These are phyloP conservation scores for Tetraselmis striata DNA, from an alignment of 139 green algal species.

Conservation along the genomic window DNA sequence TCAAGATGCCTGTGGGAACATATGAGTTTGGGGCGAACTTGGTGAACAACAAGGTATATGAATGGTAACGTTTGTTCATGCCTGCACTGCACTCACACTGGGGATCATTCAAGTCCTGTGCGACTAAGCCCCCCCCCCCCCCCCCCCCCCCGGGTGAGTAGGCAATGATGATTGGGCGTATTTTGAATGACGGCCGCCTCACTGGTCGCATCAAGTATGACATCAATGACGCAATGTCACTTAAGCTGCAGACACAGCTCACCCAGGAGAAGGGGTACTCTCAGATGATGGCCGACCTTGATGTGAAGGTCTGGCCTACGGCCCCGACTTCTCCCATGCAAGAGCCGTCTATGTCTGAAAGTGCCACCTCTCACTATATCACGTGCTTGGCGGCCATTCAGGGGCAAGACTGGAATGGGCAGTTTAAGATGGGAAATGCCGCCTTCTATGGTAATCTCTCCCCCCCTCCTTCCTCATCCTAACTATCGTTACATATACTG, in stretches of 20 bases:
- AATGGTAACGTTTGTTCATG: background rate
- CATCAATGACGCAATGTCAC: conserved; percentile 55
- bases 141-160: too few species aligned
- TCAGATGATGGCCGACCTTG: conserved; percentile 50
- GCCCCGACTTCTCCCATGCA: too few species aligned
- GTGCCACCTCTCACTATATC: too few species aligned
- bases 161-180: background rate
- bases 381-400: too few species aligned
- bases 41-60: conserved; percentile 61
- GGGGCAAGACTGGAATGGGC: conserved; percentile 89
- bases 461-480: too few species aligned
- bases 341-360: too few species aligned
- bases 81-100: too few species aligned
- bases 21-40: conserved; percentile 99
- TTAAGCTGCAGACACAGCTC: conserved; percentile 85
- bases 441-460: conserved; percentile 70
- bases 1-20: conserved; percentile 81
- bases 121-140: too few species aligned
- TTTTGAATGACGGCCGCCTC: background rate
- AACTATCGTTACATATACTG: too few species aligned
- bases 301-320: conserved; percentile 41
- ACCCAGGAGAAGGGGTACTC: conserved; percentile 58
- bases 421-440: conserved; percentile 92
- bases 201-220: conserved; percentile 59
- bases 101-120: too few species aligned